These are phyloP conservation scores for Arthroderma sp. DNA, from an alignment of 2,329 filamentous ascomycete genomes.

Conservation along the genomic window DNA sequence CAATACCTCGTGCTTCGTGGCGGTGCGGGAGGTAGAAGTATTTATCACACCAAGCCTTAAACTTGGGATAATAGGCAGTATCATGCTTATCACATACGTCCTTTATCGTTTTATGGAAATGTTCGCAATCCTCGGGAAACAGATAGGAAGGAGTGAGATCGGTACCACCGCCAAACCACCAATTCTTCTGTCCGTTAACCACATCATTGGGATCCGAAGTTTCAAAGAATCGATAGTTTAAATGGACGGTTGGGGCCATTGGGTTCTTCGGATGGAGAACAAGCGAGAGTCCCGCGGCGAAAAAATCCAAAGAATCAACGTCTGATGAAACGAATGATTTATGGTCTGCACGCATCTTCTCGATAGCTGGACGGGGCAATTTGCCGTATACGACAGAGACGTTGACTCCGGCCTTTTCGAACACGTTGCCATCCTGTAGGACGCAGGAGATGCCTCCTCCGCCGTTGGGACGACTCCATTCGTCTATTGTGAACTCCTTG, in stretches of 20 bases:
- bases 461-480: slow-evolving; percentile 76
- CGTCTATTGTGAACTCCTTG: slow-evolving; percentile 66
- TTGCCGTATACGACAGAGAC: slow-evolving; percentile 90
- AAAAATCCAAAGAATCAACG: slow-evolving; percentile 81
- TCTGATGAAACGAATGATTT: slow-evolving; percentile 68
- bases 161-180: slow-evolving; percentile 97
- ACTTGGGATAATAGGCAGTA: slow-evolving; percentile 78
- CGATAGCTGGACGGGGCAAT: slow-evolving; percentile 73
- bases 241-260: slow-evolving; percentile 91
- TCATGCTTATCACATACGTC: slow-evolving; percentile 88
- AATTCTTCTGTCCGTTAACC: slow-evolving; percentile 54
- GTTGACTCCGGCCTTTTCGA: slow-evolving; percentile 95
- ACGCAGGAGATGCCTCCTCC: slow-evolving; percentile 92
- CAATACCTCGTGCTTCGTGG: slow-evolving; percentile 71
- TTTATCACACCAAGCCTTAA: slow-evolving; percentile 97
- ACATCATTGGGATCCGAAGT: slow-evolving; percentile 73
- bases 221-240: slow-evolving; percentile 99
- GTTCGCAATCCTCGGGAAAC: slow-evolving; percentile 91
- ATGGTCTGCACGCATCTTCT: slow-evolving; percentile 89
- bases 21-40: slow-evolving; percentile 95
- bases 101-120: slow-evolving; percentile 92
- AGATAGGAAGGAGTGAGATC: slow-evolving; percentile 89
- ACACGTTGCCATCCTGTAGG: slow-evolving; percentile 88
- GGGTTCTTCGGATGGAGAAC: slow-evolving; percentile 90
- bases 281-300: slow-evolving; percentile 83